phyloP scores from a whole-genome alignment of 2,329 filamentous ascomycete genomes.

The Trichoderma pleuroti region DNA sequence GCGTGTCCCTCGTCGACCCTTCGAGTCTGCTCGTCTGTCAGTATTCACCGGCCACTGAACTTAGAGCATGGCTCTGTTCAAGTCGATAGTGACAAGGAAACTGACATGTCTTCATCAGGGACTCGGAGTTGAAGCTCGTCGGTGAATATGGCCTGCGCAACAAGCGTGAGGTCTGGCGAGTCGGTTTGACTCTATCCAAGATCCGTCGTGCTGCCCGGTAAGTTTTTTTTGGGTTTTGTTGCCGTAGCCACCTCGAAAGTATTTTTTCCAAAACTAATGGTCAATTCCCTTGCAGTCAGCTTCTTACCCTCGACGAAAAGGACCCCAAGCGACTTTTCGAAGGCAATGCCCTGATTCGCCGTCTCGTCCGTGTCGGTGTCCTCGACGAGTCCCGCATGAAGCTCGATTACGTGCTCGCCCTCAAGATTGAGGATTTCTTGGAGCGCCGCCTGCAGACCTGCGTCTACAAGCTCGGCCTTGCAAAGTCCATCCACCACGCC shows the following conservation, averaged over 20 bases:
- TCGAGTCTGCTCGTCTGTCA: constrained; percentile 99
- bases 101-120: constrained; percentile 70
- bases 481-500: constrained; percentile 99
- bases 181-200: constrained; percentile 99
- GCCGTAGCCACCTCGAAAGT: background rate
- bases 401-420: constrained; percentile 99
- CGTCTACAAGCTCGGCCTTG: constrained; percentile 99
- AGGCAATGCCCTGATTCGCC: constrained; percentile 99
- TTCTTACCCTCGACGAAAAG: constrained; percentile 99
- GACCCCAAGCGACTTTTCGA: constrained; percentile 99
- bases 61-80: constrained; percentile 96
- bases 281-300: constrained; percentile 64
- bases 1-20: constrained; percentile 96
- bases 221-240: constrained; percentile 22
- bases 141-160: constrained; percentile 99
- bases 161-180: constrained; percentile 99
- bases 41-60: constrained; percentile 95
- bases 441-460: constrained; percentile 99
- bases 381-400: constrained; percentile 99
- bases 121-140: constrained; percentile 99
- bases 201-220: constrained; percentile 99
- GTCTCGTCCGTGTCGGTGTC: constrained; percentile 99
- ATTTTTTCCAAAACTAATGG: background rate
- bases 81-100: constrained; percentile 75
- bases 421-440: constrained; percentile 99